Evolutionary conservation across 2,329 filamentous ascomycete species (phyloP), one percentile per base, ranked within the genome.

Genomic region (Proliferodiscus dingleyae): DNA sequence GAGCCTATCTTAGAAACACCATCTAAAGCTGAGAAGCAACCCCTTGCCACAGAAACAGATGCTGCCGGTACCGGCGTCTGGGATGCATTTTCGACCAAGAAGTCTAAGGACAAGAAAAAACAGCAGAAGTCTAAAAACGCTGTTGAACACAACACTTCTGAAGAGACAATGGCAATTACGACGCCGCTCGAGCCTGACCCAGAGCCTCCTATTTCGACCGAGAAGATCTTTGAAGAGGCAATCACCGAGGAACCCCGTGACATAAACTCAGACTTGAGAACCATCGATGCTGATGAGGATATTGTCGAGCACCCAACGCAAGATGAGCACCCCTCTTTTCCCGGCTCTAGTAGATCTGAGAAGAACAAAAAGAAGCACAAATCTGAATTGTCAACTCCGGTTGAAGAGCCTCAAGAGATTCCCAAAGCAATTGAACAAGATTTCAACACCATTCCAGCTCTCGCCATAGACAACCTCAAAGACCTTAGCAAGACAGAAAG

Each of bases 281-380:
- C 23, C 8, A 11, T 32, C 11, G 22, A 24, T 11, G 39, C 23
- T 4, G 6, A 11, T 4, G 16, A 32, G 3, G 37, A 41, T 26
- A 15, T 30, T 15, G 23, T 21, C 18, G 24, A 19, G n/a, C n/a
- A 30, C 15, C 13, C 16, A 18, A 11, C 16, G 21, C 15, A 41
- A 15, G 43, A 41, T 13, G 43, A 41, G 21, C 29, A 15, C 26
- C 16, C 22, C 3, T 30, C 33, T 16, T 24, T 30, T 23, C 6
- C 24, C 11, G 11, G 24, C 8, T 34, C 32, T 3, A 41, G 44
- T 48, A 68, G 66, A 47, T 58, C 60, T 38, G 66, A 68, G 52
- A 66, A 66, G 40, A 51, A 58, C 36, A 57, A 61, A 32, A 55
- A 62, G 45, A 50, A 45, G 41, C 32, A 16, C 29, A 30, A 30